Evolutionary conservation across 2,329 filamentous ascomycete species (phyloP), one percentile per base, ranked within the genome.

Genomic region (Ascochyta koolunga): DNA sequence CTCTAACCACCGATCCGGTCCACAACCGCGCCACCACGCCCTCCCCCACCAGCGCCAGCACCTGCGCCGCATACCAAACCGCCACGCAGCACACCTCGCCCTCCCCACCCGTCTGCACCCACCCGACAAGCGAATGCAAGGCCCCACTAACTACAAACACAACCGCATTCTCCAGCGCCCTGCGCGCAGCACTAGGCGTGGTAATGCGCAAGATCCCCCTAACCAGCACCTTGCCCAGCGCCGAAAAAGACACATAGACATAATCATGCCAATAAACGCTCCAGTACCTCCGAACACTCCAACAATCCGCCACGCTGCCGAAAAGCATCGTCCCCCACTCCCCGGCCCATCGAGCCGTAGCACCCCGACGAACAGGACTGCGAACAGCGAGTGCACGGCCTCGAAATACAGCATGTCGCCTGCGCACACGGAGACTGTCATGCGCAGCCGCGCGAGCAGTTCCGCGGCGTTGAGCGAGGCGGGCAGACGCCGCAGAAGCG

Each of bases 221-320:
- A 19, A 58, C 63, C 1, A 66, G 9, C n/a, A 62, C 27, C 44
- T 58, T 59, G 18, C 49, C 37, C 24, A 66, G 62, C 9, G 53
- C 55, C 1, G 38, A 32, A 37, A 66, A 63, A 6, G 52, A 57
- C 13, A 50, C 40, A 21, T 60, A 52, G 19, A 67, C 56, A 24
- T 50, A 67, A 15, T 61, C 62, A 37, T 67, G 64, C 64, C 64
- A 67, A 33, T 66, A 62, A 8, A 44, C 39, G 1, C 56, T 50
- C 64, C 64, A 67, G 19, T 63, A 67, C 10, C 50, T 11, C 2
- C 64, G 31, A 2, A 66, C 62, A 5, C 44, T 60, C 32, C 33
- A 60, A 10, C 52, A 49, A 1, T 52, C 45, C 1, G 13, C 13
- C 2, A 63, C 3, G 0, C 36, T 16, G 1, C 61, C 62, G 42